Conservation (phyloP, 2,329 filamentous ascomycete species). For the Aspergillus novofumigatus region DNA sequence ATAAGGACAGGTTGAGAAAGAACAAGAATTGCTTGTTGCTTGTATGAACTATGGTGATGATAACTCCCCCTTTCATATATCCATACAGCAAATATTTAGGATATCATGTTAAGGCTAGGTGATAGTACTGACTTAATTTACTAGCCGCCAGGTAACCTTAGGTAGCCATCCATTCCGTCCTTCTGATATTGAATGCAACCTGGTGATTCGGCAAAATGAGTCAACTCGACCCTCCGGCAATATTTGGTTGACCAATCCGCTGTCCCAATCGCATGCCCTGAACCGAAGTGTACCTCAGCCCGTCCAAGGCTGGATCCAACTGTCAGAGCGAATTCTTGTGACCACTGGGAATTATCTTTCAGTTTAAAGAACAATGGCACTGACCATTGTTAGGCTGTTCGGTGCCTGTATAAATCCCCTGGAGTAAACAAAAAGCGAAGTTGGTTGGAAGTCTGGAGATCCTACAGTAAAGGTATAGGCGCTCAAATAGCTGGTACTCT, state of each 20-base stretch:
- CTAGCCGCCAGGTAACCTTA: constrained; percentile 9
- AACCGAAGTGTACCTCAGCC: constrained; percentile 28
- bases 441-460: too few species aligned
- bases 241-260: constrained; percentile 21
- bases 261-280: constrained; percentile 14
- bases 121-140: constrained; percentile 5
- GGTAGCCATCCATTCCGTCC: neutral
- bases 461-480: too few species aligned
- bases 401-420: neutral
- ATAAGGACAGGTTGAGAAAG: neutral
- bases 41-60: neutral
- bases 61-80: neutral
- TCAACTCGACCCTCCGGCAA: constrained; percentile 6
- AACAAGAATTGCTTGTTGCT: neutral
- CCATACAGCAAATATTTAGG: neutral
- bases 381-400: neutral
- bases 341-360: constrained; percentile 19
- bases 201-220: constrained; percentile 14
- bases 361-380: constrained; percentile 12
- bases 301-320: constrained; percentile 24
- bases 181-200: constrained; percentile 4
- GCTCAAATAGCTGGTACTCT: neutral
- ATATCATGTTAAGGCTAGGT: neutral
- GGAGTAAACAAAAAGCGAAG: neutral
- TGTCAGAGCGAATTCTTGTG: constrained; percentile 23